These are phyloP conservation scores for Mycena vulgaris DNA, from an alignment of 768 basidiomycete genomes.

Conservation along the genomic window DNA sequence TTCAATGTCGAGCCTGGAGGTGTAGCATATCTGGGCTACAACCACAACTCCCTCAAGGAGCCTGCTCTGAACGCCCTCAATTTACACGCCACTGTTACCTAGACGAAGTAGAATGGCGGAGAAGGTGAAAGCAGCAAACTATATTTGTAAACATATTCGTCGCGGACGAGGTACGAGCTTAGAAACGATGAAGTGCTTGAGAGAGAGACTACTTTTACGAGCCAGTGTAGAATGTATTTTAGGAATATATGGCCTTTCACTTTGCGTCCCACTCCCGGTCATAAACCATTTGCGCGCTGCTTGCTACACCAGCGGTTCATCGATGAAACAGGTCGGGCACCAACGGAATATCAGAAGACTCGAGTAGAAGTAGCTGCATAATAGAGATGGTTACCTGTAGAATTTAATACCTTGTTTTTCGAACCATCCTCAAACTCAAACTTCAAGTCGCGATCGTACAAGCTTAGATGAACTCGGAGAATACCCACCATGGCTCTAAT, in stretches of 20 bases:
- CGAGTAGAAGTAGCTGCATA: background rate
- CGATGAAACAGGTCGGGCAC: too few relatives aligned
- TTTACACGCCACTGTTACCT: constrained; percentile 44
- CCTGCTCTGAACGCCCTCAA: constrained; percentile 85
- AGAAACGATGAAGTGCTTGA: too few relatives aligned
- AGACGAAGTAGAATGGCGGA: background rate
- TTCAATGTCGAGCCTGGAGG: constrained; percentile 91
- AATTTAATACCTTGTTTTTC: background rate
- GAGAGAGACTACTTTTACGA: too few relatives aligned
- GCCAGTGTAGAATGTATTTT: too few relatives aligned
- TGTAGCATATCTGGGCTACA: constrained; percentile 87
- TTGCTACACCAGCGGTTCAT: too few relatives aligned
- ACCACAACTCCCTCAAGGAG: constrained; percentile 84
- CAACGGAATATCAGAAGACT: background rate
- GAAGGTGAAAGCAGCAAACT: background rate
- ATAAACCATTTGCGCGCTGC: too few relatives aligned
- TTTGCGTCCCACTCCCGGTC: too few relatives aligned
- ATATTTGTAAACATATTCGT: background rate
- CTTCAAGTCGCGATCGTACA: background rate
- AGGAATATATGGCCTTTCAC: too few relatives aligned
- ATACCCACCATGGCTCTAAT: background rate
- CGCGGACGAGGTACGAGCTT: too few relatives aligned
- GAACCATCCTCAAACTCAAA: constrained; percentile 7
- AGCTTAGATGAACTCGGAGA: background rate
- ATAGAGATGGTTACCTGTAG: constrained; percentile 22